phyloP scores from a whole-genome alignment of 345 rosid genomes.

The Gossypium sturtianum region DNA sequence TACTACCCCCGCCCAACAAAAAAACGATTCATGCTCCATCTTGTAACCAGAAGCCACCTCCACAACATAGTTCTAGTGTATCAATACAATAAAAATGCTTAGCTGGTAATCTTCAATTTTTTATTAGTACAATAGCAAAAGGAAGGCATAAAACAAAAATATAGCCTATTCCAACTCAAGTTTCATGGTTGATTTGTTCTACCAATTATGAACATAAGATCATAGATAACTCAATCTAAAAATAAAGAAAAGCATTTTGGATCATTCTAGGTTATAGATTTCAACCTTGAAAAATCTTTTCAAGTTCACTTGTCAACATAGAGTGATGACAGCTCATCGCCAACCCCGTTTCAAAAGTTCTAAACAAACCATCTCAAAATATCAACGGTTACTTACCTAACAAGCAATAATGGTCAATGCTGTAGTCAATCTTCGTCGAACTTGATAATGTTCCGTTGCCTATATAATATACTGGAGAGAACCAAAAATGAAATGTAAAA shows the following conservation, averaged over 20 bases:
- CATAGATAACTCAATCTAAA: background rate
- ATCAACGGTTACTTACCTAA: background rate
- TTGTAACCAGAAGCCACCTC: background rate
- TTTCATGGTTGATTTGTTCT: background rate
- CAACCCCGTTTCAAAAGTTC: background rate
- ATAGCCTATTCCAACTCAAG: background rate
- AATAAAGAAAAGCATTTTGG: background rate
- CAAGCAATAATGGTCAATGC: background rate
- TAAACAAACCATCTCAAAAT: background rate
- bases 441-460: background rate
- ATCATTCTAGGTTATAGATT: background rate
- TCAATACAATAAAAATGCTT: background rate
- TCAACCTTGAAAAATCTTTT: background rate
- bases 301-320: background rate
- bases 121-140: background rate
- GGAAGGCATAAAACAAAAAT: background rate
- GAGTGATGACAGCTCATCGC: slow-evolving; percentile 1
- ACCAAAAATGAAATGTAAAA: background rate
- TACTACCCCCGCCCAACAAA: background rate
- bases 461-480: background rate
- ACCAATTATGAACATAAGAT: background rate
- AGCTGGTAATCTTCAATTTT: background rate
- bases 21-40: background rate
- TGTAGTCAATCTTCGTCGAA: background rate
- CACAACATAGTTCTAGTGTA: background rate